A percentile compares a stretch with the other conserved stretches of the same genome.
Conservation (phyloP, 208 protist species). For the Leptomonas pyrrhocoris region DNA sequence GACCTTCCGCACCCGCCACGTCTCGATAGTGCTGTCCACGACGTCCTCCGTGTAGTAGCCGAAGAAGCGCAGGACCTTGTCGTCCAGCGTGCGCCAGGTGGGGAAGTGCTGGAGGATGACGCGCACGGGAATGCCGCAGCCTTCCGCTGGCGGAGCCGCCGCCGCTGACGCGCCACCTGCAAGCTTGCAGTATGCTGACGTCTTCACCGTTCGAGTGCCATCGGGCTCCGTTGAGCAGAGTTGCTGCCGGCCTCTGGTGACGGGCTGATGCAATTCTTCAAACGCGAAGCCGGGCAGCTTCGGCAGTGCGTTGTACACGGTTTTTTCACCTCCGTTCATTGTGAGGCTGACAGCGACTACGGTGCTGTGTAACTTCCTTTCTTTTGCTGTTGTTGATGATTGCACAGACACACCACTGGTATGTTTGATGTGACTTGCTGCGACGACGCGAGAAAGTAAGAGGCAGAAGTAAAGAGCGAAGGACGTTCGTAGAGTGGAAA, state of each 20-base stretch:
- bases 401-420: background rate
- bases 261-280: constrained; percentile 65
- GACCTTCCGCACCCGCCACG: constrained; percentile 89
- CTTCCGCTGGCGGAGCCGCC: constrained; percentile 16
- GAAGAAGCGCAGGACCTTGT: constrained; percentile 96
- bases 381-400: background rate
- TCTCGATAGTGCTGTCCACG: constrained; percentile 89
- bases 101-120: constrained; percentile 78
- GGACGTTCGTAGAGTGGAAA: too few species aligned
- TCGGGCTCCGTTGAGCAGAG: constrained; percentile 57
- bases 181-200: constrained; percentile 3
- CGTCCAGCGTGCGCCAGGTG: constrained; percentile 90
- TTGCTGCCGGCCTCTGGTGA: constrained; percentile 43
- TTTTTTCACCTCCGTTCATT: constrained; percentile 54
- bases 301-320: constrained; percentile 85
- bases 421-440: too few species aligned
- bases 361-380: background rate
- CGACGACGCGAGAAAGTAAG: too few species aligned
- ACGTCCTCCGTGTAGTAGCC: constrained; percentile 95
- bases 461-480: too few species aligned
- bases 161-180: background rate
- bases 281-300: constrained; percentile 87
- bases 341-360: background rate
- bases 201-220: constrained; percentile 56
- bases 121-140: constrained; percentile 70